phyloP scores from a whole-genome alignment of 2,329 filamentous ascomycete species.

The Karstenula rhodostoma region DNA sequence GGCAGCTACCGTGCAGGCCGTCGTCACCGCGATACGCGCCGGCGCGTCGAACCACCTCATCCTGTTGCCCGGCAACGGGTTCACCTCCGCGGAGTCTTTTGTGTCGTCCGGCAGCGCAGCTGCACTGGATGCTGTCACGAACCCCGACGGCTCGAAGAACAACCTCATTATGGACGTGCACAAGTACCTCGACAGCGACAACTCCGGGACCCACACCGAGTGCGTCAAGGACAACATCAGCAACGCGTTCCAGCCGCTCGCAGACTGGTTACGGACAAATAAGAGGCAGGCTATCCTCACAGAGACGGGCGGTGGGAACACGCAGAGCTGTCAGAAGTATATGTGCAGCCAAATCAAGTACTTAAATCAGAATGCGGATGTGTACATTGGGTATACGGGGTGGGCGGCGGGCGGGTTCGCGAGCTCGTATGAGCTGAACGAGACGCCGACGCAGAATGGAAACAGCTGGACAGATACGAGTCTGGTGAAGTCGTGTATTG shows the following conservation, averaged over 20 bases:
- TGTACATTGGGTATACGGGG: slow-evolving; percentile 39
- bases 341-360: slow-evolving; percentile 45
- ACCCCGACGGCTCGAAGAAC: slow-evolving; percentile 65
- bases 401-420: slow-evolving; percentile 44
- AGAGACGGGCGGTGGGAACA: slow-evolving; percentile 54
- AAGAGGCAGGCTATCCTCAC: slow-evolving; percentile 50
- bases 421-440: slow-evolving; percentile 32
- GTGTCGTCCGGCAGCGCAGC: slow-evolving; percentile 45
- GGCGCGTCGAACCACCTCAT: slow-evolving; percentile 72
- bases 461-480: slow-evolving; percentile 28
- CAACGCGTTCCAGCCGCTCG: slow-evolving; percentile 45
- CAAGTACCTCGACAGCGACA: slow-evolving; percentile 53
- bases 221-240: slow-evolving; percentile 40
- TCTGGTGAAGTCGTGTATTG: slow-evolving; percentile 29
- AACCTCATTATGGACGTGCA: slow-evolving; percentile 60
- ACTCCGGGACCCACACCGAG: slow-evolving; percentile 45
- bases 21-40: slow-evolving; percentile 71
- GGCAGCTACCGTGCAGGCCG: slow-evolving; percentile 68
- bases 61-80: slow-evolving; percentile 70
- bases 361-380: slow-evolving; percentile 40
- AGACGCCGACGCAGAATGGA: slow-evolving; percentile 31
- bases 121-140: slow-evolving; percentile 62
- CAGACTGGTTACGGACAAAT: slow-evolving; percentile 48
- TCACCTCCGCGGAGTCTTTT: slow-evolving; percentile 50
- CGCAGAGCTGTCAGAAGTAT: slow-evolving; percentile 42